Evolutionary conservation across 2,329 filamentous ascomycete species (phyloP).

Genomic region (Fusarium agapanthi): DNA sequence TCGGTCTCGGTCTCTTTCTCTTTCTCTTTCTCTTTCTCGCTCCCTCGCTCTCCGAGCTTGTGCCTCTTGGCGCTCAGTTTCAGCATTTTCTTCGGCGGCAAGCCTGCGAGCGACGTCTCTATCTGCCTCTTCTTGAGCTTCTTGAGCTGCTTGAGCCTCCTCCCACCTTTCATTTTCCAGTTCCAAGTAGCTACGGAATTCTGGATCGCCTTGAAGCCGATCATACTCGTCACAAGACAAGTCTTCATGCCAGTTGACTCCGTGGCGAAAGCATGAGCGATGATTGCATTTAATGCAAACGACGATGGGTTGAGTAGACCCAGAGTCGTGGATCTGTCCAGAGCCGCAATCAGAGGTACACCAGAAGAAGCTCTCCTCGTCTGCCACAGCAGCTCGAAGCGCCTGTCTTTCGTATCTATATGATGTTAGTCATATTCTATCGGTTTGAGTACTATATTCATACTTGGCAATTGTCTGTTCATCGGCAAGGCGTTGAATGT

Average conservation of each 20-base stretch:
- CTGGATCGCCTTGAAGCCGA: slow-evolving; percentile 48
- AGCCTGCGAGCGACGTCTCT: slow-evolving; percentile 47
- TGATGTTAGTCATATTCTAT: neutral
- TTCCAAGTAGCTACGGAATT: slow-evolving; percentile 51
- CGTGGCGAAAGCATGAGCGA: slow-evolving; percentile 55
- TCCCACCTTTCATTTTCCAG: slow-evolving; percentile 45
- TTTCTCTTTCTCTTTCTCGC: neutral
- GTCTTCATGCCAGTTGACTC: slow-evolving; percentile 53
- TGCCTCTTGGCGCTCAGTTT: neutral
- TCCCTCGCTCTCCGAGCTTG: neutral
- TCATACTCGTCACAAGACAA: slow-evolving; percentile 56
- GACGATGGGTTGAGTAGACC: slow-evolving; percentile 51
- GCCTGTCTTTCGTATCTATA: slow-evolving; percentile 55
- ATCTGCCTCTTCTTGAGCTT: slow-evolving; percentile 59
- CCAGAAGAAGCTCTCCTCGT: slow-evolving; percentile 59
- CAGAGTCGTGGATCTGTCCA: slow-evolving; percentile 60
- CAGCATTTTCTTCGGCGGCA: slow-evolving; percentile 40
- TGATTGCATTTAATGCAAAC: slow-evolving; percentile 51
- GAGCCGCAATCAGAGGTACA: slow-evolving; percentile 61
- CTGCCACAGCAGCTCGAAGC: slow-evolving; percentile 53
- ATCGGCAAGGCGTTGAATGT: slow-evolving; percentile 57
- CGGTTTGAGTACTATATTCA: neutral
- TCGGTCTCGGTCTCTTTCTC: neutral
- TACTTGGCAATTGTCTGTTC: slow-evolving; percentile 54
- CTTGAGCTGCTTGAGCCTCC: slow-evolving; percentile 56